A percentile compares a stretch with the other conserved stretches of the same genome.
phyloP scores from a whole-genome alignment of 768 basidiomycete species.

The Gyrodon lividus region DNA sequence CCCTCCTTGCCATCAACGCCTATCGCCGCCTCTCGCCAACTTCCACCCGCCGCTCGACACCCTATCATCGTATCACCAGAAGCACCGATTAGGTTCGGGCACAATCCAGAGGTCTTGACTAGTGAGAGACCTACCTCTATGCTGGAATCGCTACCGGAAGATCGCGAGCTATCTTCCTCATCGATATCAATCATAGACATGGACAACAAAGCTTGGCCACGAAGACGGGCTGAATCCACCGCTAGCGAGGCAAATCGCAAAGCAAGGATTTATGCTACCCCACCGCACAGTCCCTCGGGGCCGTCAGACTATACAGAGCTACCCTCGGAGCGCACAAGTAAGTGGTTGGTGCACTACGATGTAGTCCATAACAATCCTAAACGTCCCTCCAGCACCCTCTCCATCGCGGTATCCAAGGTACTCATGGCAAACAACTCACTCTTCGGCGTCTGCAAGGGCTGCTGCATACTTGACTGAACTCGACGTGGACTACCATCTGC shows the following conservation, averaged over 20 bases:
- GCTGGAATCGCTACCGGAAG: conserved; percentile 54
- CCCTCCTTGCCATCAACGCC: conserved; percentile 29
- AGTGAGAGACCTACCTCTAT: conserved; percentile 18
- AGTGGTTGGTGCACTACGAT: background rate
- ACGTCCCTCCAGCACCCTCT: conserved; percentile 14
- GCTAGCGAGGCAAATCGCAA: conserved; percentile 17
- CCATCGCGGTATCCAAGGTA: conserved; percentile 19
- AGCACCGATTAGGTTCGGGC: conserved; percentile 23
- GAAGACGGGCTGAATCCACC: conserved; percentile 18
- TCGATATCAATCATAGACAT: conserved; percentile 8
- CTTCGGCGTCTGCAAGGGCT: conserved; percentile 23
- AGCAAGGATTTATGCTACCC: conserved; percentile 18
- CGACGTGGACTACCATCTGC: conserved; percentile 27
- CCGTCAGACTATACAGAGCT: conserved; percentile 6
- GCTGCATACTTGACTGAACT: conserved; percentile 31
- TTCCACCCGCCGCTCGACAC: conserved; percentile 14
- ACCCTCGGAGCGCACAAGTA: conserved; percentile 8
- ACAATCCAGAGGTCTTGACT: conserved; percentile 22
- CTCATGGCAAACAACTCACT: conserved; percentile 35
- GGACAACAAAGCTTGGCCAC: conserved; percentile 6
- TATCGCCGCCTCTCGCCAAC: conserved; percentile 13
- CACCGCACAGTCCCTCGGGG: conserved; percentile 4
- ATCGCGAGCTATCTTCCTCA: conserved; percentile 37
- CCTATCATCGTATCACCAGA: conserved; percentile 28
- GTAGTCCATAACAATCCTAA: background rate